Percentiles rank a stretch among this genome's conserved stretches.
Evolutionary conservation across 345 rosid genomes (phyloP).

Genomic region (Boechera stricta): DNA sequence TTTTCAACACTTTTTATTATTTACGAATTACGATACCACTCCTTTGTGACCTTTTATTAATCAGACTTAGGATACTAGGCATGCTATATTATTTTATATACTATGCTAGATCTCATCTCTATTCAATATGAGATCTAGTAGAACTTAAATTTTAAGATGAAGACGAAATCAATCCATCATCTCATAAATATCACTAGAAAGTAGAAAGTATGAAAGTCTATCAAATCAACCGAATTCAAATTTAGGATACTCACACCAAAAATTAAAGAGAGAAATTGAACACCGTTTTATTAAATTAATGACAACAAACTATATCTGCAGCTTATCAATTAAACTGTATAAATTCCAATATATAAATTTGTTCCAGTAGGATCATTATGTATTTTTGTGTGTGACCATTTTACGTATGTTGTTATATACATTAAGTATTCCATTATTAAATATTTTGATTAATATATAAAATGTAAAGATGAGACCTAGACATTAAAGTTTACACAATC

Average conservation of each 20-base stretch:
- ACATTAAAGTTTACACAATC: too few species aligned
- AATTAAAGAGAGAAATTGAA: neutral
- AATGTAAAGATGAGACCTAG: neutral
- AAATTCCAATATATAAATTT: neutral
- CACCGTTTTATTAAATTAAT: neutral
- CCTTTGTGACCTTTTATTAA: too few species aligned
- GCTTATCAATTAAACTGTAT: neutral
- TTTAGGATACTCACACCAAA: slow-evolving; percentile 2
- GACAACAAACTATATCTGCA: neutral
- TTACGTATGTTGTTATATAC: neutral
- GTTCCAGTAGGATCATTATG: neutral
- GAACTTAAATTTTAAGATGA: neutral
- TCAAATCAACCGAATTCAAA: neutral
- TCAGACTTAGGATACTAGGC: neutral
- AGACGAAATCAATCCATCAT: slow-evolving; percentile 1
- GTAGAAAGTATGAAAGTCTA: neutral
- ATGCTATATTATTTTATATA: neutral
- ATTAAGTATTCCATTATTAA: neutral
- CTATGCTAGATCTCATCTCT: neutral
- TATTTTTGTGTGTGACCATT: neutral
- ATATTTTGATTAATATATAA: neutral
- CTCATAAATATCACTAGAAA: neutral
- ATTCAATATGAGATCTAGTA: neutral
- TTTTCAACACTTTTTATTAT: neutral
- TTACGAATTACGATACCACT: neutral